These are phyloP conservation scores for Amphichorda felina DNA, from an alignment of 2,329 filamentous ascomycete species.

Conservation along the genomic window DNA sequence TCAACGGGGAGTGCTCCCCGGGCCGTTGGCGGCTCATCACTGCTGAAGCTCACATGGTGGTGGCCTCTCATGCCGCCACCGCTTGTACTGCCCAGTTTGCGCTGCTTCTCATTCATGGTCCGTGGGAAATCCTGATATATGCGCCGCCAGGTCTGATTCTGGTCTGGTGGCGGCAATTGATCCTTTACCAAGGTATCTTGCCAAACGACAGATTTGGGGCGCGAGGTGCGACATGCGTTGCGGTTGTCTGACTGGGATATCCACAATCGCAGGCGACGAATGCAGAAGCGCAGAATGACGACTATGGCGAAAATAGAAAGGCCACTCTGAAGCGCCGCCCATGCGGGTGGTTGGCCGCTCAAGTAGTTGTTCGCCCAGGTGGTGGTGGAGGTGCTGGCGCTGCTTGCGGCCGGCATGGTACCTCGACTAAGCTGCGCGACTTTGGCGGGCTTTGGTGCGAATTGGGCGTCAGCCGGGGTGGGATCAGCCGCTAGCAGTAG, in stretches of 20 bases:
- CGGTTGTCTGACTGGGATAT: constrained; percentile 9
- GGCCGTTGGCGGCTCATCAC: not conserved
- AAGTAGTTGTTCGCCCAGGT: constrained; percentile 20
- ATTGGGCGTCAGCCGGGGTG: constrained; percentile 7
- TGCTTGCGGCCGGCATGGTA: constrained; percentile 1
- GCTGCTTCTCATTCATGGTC: not conserved
- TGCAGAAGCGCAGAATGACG: constrained; percentile 18
- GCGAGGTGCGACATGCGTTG: constrained; percentile 5
- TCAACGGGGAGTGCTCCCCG: not conserved
- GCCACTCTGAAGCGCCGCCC: constrained; percentile 13
- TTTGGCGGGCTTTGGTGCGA: constrained; percentile 12
- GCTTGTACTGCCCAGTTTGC: no score
- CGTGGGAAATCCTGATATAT: not conserved
- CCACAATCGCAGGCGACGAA: constrained; percentile 10
- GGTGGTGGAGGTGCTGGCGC: constrained; percentile 12
- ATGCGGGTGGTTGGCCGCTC: constrained; percentile 15
- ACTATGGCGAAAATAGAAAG: constrained; percentile 22
- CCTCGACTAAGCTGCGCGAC: constrained; percentile 12
- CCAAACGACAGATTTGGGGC: not conserved
- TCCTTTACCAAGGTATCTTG: not conserved
- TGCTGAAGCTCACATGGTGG: not conserved
- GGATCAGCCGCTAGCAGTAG: constrained; percentile 2
- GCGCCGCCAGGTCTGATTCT: no score
- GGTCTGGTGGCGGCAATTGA: not conserved
- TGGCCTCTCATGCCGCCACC: no score